Conservation (phyloP, 2,329 filamentous ascomycete genomes). For the Ascochyta fabae region DNA sequence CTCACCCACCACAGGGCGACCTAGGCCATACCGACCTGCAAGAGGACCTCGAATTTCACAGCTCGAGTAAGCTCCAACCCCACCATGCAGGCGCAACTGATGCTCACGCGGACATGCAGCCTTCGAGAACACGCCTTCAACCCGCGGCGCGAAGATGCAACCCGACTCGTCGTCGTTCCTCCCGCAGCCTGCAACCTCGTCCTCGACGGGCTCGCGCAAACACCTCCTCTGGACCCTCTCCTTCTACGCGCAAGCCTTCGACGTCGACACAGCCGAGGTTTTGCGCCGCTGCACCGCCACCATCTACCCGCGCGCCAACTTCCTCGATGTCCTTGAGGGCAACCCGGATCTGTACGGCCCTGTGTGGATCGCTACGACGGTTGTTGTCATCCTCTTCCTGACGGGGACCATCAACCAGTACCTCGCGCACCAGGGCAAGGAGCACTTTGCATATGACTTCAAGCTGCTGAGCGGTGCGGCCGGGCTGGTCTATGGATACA, state of each 20-base stretch:
- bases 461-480: slow-evolving; percentile 85
- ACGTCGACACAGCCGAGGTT: slow-evolving; percentile 93
- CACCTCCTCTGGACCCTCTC: slow-evolving; percentile 89
- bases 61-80: slow-evolving; percentile 65
- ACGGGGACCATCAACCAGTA: slow-evolving; percentile 96
- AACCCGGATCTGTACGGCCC: slow-evolving; percentile 97
- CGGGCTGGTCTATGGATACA: slow-evolving; percentile 95
- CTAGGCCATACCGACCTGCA: slow-evolving; percentile 97
- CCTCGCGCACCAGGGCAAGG: slow-evolving; percentile 69
- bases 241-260: slow-evolving; percentile 98
- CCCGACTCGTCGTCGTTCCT: slow-evolving; percentile 52
- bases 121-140: slow-evolving; percentile 68
- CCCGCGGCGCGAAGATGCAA: slow-evolving; percentile 55
- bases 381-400: slow-evolving; percentile 92
- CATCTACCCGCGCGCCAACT: slow-evolving; percentile 90
- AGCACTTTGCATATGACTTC: slow-evolving; percentile 91
- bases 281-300: slow-evolving; percentile 84
- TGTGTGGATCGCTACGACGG: slow-evolving; percentile 98
- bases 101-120: slow-evolving; percentile 50
- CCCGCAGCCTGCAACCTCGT: slow-evolving; percentile 36
- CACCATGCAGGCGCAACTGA: neutral
- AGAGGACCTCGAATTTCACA: slow-evolving; percentile 99
- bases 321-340: slow-evolving; percentile 94
- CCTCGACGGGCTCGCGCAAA: slow-evolving; percentile 59
- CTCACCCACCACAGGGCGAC: slow-evolving; percentile 72